Evolutionary conservation across 306 rosid genomes (phyloP).

Genomic region (Inga oerstediana): DNA sequence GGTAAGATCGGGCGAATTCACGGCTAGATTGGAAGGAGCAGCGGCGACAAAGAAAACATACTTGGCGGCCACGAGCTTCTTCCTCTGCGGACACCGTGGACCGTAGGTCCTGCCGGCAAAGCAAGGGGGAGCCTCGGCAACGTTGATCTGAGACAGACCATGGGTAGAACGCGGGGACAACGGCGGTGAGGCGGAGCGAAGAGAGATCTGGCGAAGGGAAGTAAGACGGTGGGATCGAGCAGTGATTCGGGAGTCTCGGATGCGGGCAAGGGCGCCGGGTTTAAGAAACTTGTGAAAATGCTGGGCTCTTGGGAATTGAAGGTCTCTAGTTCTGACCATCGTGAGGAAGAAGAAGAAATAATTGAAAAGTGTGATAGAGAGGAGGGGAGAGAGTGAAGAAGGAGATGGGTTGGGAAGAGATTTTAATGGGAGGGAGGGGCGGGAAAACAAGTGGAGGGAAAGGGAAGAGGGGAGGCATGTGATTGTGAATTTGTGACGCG

Average conservation of each 20-base stretch:
- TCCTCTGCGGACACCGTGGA: constrained; percentile 60
- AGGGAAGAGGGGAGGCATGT: background rate
- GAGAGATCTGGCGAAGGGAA: constrained; percentile 37
- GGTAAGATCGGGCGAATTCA: constrained; percentile 47
- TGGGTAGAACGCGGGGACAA: constrained; percentile 24
- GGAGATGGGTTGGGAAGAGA: background rate
- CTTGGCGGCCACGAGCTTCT: constrained; percentile 62
- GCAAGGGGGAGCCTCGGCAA: constrained; percentile 52
- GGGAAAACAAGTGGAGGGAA: constrained; percentile 33
- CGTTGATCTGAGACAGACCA: constrained; percentile 21
- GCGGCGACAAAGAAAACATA: constrained; percentile 38
- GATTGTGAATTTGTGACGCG: background rate
- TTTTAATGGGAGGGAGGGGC: constrained; percentile 40
- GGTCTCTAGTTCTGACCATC: constrained; percentile 60
- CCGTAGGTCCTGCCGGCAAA: constrained; percentile 51
- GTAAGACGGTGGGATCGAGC: constrained; percentile 60
- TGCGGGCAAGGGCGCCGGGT: constrained; percentile 86
- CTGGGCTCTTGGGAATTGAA: constrained; percentile 30
- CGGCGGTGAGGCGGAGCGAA: constrained; percentile 27
- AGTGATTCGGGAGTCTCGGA: constrained; percentile 81
- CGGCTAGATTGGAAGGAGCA: constrained; percentile 31
- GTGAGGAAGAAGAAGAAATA: background rate
- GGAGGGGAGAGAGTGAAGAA: background rate
- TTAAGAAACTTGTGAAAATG: constrained; percentile 75
- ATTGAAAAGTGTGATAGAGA: too few relatives aligned